phyloP scores from a whole-genome alignment of 2,329 filamentous ascomycete genomes.

The Botrytis byssoidea region DNA sequence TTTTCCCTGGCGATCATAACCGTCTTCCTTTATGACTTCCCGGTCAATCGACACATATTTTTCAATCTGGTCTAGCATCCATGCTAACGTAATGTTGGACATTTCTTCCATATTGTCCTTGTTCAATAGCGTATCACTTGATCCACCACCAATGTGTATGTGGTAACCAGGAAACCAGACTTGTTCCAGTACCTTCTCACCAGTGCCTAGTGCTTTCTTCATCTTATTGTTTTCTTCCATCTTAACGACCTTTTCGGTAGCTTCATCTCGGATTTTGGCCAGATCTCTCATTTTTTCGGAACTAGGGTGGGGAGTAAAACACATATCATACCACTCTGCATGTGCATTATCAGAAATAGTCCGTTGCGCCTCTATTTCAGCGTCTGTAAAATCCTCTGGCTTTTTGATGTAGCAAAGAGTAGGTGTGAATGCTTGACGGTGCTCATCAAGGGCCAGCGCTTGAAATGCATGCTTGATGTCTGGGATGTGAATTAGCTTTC shows the following conservation, averaged over 20 bases:
- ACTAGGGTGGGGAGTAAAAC: background rate
- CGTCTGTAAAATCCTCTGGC: background rate
- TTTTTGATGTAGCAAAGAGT: slow-evolving; percentile 38
- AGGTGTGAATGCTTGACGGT: slow-evolving; percentile 42
- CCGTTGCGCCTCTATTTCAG: background rate
- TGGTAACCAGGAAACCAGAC: slow-evolving; percentile 33
- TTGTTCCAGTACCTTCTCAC: slow-evolving; percentile 24
- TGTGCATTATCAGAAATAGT: background rate
- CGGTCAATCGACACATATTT: slow-evolving; percentile 1
- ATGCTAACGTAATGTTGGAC: slow-evolving; percentile 26
- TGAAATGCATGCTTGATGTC: slow-evolving; percentile 49
- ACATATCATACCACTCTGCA: background rate
- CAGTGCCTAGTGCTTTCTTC: slow-evolving; percentile 9
- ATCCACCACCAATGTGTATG: slow-evolving; percentile 28
- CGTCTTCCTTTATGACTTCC: background rate
- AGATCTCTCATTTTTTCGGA: background rate
- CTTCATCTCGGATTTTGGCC: background rate
- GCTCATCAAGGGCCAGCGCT: slow-evolving; percentile 49
- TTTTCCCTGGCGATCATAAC: background rate
- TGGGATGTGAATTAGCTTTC: background rate
- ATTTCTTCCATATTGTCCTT: slow-evolving; percentile 20
- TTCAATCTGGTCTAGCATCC: slow-evolving; percentile 26
- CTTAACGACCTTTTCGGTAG: background rate
- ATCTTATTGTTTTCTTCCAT: slow-evolving; percentile 26
- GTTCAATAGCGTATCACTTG: slow-evolving; percentile 9